These are phyloP conservation scores for Marsdenia floribunda DNA, from an alignment of 257 asterid genomes.

Conservation along the genomic window DNA sequence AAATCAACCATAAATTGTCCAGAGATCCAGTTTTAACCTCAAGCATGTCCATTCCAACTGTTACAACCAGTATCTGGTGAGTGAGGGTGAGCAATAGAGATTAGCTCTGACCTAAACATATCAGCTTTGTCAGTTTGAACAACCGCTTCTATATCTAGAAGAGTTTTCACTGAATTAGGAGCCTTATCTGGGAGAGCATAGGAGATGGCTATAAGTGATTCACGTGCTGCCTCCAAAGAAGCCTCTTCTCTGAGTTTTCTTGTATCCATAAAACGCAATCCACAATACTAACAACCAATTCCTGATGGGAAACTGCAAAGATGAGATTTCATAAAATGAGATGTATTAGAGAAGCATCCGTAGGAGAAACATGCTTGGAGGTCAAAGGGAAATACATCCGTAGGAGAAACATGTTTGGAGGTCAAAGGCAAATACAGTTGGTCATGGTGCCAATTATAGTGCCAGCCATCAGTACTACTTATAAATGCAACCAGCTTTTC, in stretches of 20 bases:
- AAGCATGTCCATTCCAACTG: slow-evolving; percentile 16
- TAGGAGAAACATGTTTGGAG: not conserved
- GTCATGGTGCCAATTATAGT: not conserved
- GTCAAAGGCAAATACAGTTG: not conserved
- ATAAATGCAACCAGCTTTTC: not conserved
- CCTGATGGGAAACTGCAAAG: not conserved
- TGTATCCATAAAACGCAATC: slow-evolving; percentile 23
- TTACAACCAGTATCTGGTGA: slow-evolving; percentile 15
- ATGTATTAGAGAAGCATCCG: not conserved
- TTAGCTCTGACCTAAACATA: slow-evolving; percentile 24
- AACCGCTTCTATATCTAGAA: not conserved
- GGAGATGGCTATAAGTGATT: slow-evolving; percentile 27
- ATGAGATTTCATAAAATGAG: no score
- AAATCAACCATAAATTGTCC: not conserved
- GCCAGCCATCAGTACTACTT: not conserved
- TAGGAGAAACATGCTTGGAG: not conserved
- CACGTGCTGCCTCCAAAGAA: slow-evolving; percentile 26
- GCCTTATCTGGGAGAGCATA: slow-evolving; percentile 13
- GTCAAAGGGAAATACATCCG: not conserved
- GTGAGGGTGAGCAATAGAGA: slow-evolving; percentile 23
- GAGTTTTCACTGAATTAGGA: slow-evolving; percentile 11
- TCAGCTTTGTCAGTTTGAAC: slow-evolving; percentile 13
- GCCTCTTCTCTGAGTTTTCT: slow-evolving; percentile 13
- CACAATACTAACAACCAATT: not conserved
- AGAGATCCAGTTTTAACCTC: not conserved